A percentile compares a stretch with the other conserved stretches of the same genome.
phyloP scores from a whole-genome alignment of 2,329 filamentous ascomycete species.

The Rhynchosporium graminicola region DNA sequence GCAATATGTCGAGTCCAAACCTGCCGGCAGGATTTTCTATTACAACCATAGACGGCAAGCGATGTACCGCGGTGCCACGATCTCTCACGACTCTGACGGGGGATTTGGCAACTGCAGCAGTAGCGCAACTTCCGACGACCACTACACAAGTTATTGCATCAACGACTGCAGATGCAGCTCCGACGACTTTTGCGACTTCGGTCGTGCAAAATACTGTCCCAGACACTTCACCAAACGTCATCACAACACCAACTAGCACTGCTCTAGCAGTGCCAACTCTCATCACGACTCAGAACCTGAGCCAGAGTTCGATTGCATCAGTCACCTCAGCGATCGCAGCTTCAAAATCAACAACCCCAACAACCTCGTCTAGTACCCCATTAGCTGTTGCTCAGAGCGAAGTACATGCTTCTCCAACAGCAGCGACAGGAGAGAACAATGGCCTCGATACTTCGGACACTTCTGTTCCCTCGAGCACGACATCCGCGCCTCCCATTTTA shows the following conservation, averaged over 20 bases:
- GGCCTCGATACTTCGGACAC: slow-evolving; percentile 18
- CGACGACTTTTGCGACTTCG: slow-evolving; percentile 18
- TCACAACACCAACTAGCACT: slow-evolving; percentile 26
- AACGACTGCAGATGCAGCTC: slow-evolving; percentile 7
- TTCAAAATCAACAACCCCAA: slow-evolving; percentile 34
- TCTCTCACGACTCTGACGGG: slow-evolving; percentile 31
- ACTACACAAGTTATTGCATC: slow-evolving; percentile 8
- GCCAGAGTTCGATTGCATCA: slow-evolving; percentile 7
- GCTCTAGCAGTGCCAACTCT: slow-evolving; percentile 16
- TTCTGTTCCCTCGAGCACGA: slow-evolving; percentile 25
- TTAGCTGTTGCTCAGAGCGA: slow-evolving; percentile 34
- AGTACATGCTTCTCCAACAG: slow-evolving; percentile 25
- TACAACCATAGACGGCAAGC: slow-evolving; percentile 51
- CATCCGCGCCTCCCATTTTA: slow-evolving; percentile 22
- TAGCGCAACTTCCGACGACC: slow-evolving; percentile 18
- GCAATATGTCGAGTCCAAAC: slow-evolving; percentile 46
- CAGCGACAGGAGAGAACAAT: slow-evolving; percentile 19
- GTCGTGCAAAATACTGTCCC: slow-evolving; percentile 8
- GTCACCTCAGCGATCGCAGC: slow-evolving; percentile 26
- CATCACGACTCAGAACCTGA: slow-evolving; percentile 16
- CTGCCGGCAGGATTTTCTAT: slow-evolving; percentile 51
- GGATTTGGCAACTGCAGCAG: slow-evolving; percentile 21
- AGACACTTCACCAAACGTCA: slow-evolving; percentile 6
- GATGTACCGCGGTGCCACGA: slow-evolving; percentile 56
- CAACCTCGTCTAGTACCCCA: slow-evolving; percentile 32